Conservation (phyloP, 169 alveolate species). For the Prorocentrum cordatum region DNA sequence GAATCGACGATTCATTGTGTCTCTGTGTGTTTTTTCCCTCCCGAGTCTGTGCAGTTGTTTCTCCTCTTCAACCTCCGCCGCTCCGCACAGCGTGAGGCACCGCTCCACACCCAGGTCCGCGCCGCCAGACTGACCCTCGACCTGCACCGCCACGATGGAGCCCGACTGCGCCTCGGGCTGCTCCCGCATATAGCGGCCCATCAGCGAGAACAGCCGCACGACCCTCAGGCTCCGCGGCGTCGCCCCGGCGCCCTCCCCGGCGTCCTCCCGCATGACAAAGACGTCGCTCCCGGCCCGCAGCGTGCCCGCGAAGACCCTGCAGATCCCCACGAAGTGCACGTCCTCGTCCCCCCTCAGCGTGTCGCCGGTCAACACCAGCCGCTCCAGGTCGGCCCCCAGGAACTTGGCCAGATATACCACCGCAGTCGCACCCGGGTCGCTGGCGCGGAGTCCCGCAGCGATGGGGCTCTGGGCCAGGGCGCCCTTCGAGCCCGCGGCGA, state of each 20-base stretch:
- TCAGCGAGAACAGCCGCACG: slow-evolving; percentile 23
- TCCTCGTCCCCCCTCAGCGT: background rate
- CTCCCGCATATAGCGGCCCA: slow-evolving; percentile 56
- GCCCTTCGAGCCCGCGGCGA: no score
- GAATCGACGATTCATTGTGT: no score
- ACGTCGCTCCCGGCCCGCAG: slow-evolving; percentile 13
- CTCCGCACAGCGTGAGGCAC: slow-evolving; percentile 39
- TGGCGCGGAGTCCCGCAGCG: no score
- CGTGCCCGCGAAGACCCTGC: slow-evolving; percentile 81
- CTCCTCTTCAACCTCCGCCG: no score
- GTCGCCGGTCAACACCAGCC: slow-evolving; percentile 5
- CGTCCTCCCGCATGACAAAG: background rate
- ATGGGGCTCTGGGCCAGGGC: background rate
- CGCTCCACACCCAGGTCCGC: slow-evolving; percentile 23
- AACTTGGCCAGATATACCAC: slow-evolving; percentile 60
- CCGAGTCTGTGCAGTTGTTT: no score
- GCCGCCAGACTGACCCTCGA: no score
- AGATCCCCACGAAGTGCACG: slow-evolving; percentile 75
- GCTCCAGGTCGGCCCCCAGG: slow-evolving; percentile 28
- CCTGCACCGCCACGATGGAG: no score
- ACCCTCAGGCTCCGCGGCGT: background rate
- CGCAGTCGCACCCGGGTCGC: background rate
- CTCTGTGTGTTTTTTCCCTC: no score
- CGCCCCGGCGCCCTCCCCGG: no score
- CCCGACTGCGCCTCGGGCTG: no score